Base-by-base conservation (phyloP, 768 basidiomycete species). In the Hygrophorus russula region DNA sequence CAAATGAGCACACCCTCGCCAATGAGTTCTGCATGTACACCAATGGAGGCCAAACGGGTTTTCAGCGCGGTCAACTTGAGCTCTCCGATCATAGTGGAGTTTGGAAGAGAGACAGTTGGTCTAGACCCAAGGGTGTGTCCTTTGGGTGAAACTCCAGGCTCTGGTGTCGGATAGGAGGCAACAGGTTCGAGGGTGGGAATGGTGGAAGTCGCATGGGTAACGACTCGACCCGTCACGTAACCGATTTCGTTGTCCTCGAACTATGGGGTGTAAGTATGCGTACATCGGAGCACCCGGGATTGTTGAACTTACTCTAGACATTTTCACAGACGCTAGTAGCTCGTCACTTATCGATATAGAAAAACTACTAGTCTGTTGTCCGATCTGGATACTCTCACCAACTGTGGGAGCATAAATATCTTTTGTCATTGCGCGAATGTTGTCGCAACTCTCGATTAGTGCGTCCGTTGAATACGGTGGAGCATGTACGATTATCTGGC, bases 181-280 rank as follows among this genome's bases (percentile, higher is more conserved):
- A 72, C 60, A 5, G 83, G 81, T 55, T 96, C 93, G 20, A 99
- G 78, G 11, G 81, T 76, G 1, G 94, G 92, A 42, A 98, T 81
- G 4, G 80, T 87, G 2, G 93, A 90, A 48, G 82, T 89, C 13
- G 89, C 80, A 45, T 87, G 82, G 24, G 81, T 76, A 3, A 82
- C 72, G 27, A 98, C 79, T n/a, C 85, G 77, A 15, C 96, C 96
- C 15, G 80, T 78, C 35, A 99, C 80, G 59, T 82, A 93, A 13
- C 88, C 91, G 36, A 99, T 85, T 61, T 98, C 92, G 54, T 92
- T 98, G 59, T 97, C 94, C 55, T 98, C 96, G 57, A 96, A 97
- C 92, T 97, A 28, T 12, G 37, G 8, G 18, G 35, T 46, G 20
- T 27, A 17, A 32, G 17, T 29, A n/a, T 11, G 34, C 20, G 15